phyloP scores from a whole-genome alignment of 192 early-diverging fungal genomes.

The Spinellus fusiger region DNA sequence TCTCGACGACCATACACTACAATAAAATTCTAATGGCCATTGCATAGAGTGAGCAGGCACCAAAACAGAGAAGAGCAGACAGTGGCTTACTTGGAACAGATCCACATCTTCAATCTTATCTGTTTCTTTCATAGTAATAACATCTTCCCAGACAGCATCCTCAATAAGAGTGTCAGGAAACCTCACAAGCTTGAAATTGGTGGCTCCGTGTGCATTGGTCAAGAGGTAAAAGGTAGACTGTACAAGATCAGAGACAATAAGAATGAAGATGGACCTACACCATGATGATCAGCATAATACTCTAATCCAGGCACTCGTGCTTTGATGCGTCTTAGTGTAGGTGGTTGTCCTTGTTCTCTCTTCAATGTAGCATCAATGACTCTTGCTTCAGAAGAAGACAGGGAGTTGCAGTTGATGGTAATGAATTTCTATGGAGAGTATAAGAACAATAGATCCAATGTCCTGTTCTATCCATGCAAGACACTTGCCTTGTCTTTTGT shows the following conservation, averaged over 20 bases:
- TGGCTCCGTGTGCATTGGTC: slow-evolving; percentile 43
- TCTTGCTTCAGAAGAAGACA: slow-evolving; percentile 63
- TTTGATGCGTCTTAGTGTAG: slow-evolving; percentile 43
- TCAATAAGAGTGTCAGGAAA: slow-evolving; percentile 32
- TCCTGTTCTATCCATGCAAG: neutral
- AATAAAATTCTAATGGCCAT: slow-evolving; percentile 29
- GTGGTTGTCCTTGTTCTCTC: neutral
- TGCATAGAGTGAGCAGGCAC: neutral
- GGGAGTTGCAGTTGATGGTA: slow-evolving; percentile 63
- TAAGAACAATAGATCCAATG: neutral
- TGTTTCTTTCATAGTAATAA: slow-evolving; percentile 48
- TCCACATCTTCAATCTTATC: slow-evolving; percentile 76
- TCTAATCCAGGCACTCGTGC: slow-evolving; percentile 53
- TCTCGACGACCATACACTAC: slow-evolving; percentile 45
- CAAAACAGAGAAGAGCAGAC: neutral
- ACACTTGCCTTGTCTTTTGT: slow-evolving; percentile 58
- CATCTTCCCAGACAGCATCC: slow-evolving; percentile 49
- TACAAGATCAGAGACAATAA: neutral
- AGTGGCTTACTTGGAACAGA: slow-evolving; percentile 50
- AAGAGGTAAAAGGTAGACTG: slow-evolving; percentile 45
- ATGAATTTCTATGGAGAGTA: slow-evolving; percentile 36
- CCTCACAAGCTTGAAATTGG: slow-evolving; percentile 58
- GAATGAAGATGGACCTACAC: slow-evolving; percentile 28
- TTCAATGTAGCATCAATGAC: slow-evolving; percentile 32
- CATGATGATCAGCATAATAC: slow-evolving; percentile 74